These are phyloP conservation scores for Hydrangea macrophylla DNA, from an alignment of 148 eudicot species.

Conservation along the genomic window DNA sequence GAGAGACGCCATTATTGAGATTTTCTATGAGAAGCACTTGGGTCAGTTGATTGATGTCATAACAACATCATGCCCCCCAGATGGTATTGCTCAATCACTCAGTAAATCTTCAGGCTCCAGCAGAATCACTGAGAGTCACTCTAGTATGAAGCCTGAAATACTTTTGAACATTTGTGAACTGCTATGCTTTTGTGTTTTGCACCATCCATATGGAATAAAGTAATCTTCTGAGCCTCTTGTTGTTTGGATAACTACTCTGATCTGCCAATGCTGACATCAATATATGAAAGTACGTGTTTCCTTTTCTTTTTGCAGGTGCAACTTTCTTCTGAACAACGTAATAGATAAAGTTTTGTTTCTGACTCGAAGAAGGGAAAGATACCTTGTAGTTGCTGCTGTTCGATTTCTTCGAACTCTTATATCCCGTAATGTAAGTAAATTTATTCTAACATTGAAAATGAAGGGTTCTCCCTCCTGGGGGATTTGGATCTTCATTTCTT, in stretches of 20 bases:
- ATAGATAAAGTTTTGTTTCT: conserved; percentile 76
- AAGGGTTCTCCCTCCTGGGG: not conserved
- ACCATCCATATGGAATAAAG: conserved; percentile 89
- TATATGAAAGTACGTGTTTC: not conserved
- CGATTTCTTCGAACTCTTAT: conserved; percentile 81
- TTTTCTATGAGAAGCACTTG: conserved; percentile 92
- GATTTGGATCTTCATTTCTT: no score
- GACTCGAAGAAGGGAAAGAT: conserved; percentile 76
- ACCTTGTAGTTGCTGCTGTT: conserved; percentile 84
- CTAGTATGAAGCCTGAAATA: conserved; percentile 72
- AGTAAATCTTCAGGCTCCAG: conserved; percentile 29
- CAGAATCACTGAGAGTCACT: conserved; percentile 30
- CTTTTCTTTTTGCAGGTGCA: conserved; percentile 55
- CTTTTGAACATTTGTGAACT: conserved; percentile 76
- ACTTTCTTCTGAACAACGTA: conserved; percentile 69
- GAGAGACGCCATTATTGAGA: conserved; percentile 76
- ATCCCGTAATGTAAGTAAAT: conserved; percentile 77
- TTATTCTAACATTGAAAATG: not conserved
- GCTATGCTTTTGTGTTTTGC: conserved; percentile 84
- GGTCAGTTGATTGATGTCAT: conserved; percentile 78
- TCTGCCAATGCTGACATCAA: not conserved
- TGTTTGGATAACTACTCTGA: not conserved
- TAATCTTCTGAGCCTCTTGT: conserved; percentile 28
- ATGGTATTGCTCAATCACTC: conserved; percentile 21
- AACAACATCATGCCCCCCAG: conserved; percentile 61